Percentiles rank a stretch among this genome's conserved stretches.
Evolutionary conservation across 768 basidiomycete genomes (phyloP).

Genomic region (Mycena haematopus): DNA sequence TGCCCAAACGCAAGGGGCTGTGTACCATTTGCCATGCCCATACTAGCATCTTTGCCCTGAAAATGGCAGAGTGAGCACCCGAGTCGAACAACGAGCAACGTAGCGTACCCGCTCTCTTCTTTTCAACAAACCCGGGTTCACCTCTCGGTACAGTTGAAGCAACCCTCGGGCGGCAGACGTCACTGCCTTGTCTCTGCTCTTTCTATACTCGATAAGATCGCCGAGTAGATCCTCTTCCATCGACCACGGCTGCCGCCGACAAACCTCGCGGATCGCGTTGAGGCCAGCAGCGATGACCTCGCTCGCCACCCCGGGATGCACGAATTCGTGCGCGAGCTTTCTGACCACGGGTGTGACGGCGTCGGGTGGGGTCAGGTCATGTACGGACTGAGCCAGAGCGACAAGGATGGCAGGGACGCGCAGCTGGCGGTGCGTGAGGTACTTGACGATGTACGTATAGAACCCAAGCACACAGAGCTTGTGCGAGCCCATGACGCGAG

Average conservation of each 20-base stretch:
- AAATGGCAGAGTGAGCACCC: conserved; percentile 21
- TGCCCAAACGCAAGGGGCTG: conserved; percentile 87
- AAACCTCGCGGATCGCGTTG: conserved; percentile 95
- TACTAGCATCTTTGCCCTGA: conserved; percentile 92
- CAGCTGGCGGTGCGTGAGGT: conserved; percentile 90
- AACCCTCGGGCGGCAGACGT: conserved; percentile 88
- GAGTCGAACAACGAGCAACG: conserved; percentile 1
- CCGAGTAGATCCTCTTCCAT: conserved; percentile 95
- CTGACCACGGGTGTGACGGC: conserved; percentile 86
- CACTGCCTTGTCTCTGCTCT: conserved; percentile 93
- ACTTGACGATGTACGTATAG: conserved; percentile 96
- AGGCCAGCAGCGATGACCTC: conserved; percentile 97
- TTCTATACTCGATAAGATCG: conserved; percentile 93
- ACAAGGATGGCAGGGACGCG: conserved; percentile 93
- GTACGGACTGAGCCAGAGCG: conserved; percentile 91
- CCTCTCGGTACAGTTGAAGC: conserved; percentile 91
- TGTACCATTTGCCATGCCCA: conserved; percentile 67
- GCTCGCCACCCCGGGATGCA: conserved; percentile 94
- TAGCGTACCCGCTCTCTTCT: conserved; percentile 77
- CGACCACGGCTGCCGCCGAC: conserved; percentile 91
- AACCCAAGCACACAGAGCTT: conserved; percentile 93
- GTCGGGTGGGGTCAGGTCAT: conserved; percentile 95
- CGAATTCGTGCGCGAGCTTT: conserved; percentile 94
- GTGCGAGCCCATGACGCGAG: conserved; percentile 91
- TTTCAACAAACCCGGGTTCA: conserved; percentile 93